phyloP scores from a whole-genome alignment of 805 yeast species.

The Yamadazyma takamatsuzukensis region DNA sequence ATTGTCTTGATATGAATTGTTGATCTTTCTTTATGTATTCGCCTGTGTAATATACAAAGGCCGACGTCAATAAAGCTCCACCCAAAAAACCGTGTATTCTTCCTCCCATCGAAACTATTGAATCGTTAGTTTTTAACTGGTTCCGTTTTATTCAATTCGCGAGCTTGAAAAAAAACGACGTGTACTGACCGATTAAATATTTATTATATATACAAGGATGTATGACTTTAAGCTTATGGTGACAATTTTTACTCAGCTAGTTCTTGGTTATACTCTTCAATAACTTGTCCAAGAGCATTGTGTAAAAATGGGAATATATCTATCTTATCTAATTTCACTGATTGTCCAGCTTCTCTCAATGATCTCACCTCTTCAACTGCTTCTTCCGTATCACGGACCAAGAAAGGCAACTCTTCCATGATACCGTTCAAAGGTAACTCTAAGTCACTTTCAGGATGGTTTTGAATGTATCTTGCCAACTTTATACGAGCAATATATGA shows the following conservation, averaged over 20 bases:
- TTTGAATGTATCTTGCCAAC: constrained; percentile 35
- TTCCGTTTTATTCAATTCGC: too few species aligned
- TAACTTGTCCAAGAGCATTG: constrained; percentile 22
- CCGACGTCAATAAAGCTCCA: constrained; percentile 60
- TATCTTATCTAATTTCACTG: constrained; percentile 30
- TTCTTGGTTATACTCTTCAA: not conserved
- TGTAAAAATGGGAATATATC: constrained; percentile 37
- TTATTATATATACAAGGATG: too few species aligned
- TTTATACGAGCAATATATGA: constrained; percentile 67
- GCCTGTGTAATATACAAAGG: constrained; percentile 60
- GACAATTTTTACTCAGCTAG: too few species aligned
- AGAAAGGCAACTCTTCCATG: constrained; percentile 41
- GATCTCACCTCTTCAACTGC: constrained; percentile 46
- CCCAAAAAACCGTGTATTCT: constrained; percentile 43
- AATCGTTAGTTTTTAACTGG: too few species aligned
- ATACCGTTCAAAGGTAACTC: constrained; percentile 35
- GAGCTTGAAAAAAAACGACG: too few species aligned
- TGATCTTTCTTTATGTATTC: constrained; percentile 50
- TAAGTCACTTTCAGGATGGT: constrained; percentile 18
- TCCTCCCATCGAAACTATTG: too few species aligned
- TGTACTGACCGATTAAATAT: too few species aligned
- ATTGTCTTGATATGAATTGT: constrained; percentile 40
- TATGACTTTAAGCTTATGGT: too few species aligned
- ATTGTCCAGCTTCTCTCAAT: constrained; percentile 42
- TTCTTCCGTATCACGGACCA: constrained; percentile 27